A percentile compares a stretch with the other conserved stretches of the same genome.
Conservation (phyloP, 2,329 filamentous ascomycete genomes). For the Diaporthe aspalathi region DNA sequence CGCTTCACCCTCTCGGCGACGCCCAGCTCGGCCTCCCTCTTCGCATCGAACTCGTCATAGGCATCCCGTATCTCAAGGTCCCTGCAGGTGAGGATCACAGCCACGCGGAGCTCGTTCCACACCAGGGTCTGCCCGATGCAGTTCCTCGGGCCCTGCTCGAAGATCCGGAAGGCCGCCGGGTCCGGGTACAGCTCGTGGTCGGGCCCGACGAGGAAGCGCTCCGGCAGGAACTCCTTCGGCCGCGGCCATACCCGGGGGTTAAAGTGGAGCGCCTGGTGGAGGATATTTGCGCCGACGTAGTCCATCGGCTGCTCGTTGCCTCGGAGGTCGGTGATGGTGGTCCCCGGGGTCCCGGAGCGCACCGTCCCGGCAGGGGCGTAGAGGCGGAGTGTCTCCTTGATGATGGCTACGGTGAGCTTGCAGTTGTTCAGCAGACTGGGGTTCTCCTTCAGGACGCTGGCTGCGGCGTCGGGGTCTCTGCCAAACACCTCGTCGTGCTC, state of each 20-base stretch:
- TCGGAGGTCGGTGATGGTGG: conserved; percentile 6
- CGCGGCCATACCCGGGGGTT: conserved; percentile 13
- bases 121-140: conserved; percentile 60
- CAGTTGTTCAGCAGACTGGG: conserved; percentile 10
- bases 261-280: conserved; percentile 12
- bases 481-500: conserved; percentile 21
- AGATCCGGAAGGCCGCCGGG: conserved; percentile 59
- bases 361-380: conserved; percentile 9
- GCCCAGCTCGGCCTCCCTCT: conserved; percentile 3
- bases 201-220: conserved; percentile 8
- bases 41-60: conserved; percentile 14
- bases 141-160: conserved; percentile 63
- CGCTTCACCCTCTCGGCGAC: not conserved
- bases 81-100: conserved; percentile 7
- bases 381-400: conserved; percentile 9
- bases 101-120: conserved; percentile 25
- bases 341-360: not conserved
- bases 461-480: not conserved
- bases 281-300: conserved; percentile 4
- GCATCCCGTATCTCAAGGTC: conserved; percentile 16
- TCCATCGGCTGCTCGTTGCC: conserved; percentile 24
- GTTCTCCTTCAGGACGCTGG: not conserved
- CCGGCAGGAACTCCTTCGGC: not conserved
- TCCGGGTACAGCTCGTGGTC: conserved; percentile 4
- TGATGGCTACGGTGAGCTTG: conserved; percentile 19